A percentile compares a stretch with the other conserved stretches of the same genome.
phyloP scores from a whole-genome alignment of 2,329 filamentous ascomycete species.

The Aspergillus sojae region DNA sequence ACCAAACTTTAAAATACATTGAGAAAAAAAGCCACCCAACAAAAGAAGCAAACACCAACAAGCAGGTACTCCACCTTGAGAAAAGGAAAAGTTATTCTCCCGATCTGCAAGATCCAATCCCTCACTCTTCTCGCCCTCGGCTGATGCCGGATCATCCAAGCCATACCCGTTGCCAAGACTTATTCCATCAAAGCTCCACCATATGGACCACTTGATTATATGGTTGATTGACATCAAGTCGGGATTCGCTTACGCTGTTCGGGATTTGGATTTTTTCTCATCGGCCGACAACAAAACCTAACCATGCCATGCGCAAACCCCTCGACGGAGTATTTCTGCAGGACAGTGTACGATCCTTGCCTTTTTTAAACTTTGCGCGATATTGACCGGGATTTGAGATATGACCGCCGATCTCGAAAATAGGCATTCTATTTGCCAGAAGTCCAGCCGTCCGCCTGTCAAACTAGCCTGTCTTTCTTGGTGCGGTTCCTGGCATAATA shows the following conservation, averaged over 20 bases:
- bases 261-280: slow-evolving; percentile 19
- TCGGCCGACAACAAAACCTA: slow-evolving; percentile 6
- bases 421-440: not conserved
- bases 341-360: slow-evolving; percentile 1
- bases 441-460: slow-evolving; percentile 44
- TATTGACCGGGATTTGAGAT: slow-evolving; percentile 5
- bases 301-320: slow-evolving; percentile 2
- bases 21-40: not conserved
- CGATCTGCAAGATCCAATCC: slow-evolving; percentile 6
- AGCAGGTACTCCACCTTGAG: not conserved
- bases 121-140: not conserved
- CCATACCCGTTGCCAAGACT: slow-evolving; percentile 14
- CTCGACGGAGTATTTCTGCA: not conserved
- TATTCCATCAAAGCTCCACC: slow-evolving; percentile 12
- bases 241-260: slow-evolving; percentile 16
- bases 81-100: not conserved
- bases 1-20: not conserved
- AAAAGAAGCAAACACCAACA: not conserved
- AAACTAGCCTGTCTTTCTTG: slow-evolving; percentile 56
- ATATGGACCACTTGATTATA: slow-evolving; percentile 3
- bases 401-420: slow-evolving; percentile 1
- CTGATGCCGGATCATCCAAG: slow-evolving; percentile 8
- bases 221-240: slow-evolving; percentile 11
- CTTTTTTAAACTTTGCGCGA: not conserved
- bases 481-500: slow-evolving; percentile 40